phyloP scores from a whole-genome alignment of 1,139 yeast genomes.

The Suhomyces chickasaworum region DNA sequence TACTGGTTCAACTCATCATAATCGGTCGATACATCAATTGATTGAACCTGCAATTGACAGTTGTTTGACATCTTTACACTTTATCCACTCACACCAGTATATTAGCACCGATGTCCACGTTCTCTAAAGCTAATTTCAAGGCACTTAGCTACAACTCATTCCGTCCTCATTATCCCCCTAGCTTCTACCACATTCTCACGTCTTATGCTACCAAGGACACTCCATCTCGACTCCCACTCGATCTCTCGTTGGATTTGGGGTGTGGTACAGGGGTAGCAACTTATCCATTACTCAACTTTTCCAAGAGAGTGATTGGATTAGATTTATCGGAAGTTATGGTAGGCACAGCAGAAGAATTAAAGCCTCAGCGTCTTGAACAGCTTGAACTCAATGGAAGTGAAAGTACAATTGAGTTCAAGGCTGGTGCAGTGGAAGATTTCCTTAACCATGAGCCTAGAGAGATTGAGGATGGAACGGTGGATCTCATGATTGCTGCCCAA shows the following conservation, averaged over 20 bases:
- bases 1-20: background rate
- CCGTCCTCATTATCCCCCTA: constrained; percentile 32
- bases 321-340: constrained; percentile 41
- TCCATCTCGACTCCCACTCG: constrained; percentile 20
- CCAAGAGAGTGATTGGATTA: constrained; percentile 35
- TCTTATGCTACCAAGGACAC: constrained; percentile 26
- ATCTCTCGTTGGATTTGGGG: constrained; percentile 37
- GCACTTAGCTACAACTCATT: constrained; percentile 59
- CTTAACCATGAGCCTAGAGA: constrained; percentile 20
- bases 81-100: background rate
- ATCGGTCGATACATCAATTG: background rate
- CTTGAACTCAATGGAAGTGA: constrained; percentile 31
- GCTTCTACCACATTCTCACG: constrained; percentile 24
- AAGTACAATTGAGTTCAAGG: constrained; percentile 31
- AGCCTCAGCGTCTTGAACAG: constrained; percentile 24
- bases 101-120: constrained; percentile 59
- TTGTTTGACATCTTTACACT: background rate
- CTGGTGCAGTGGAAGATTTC: constrained; percentile 41
- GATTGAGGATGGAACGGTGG: constrained; percentile 26
- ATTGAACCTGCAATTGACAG: background rate
- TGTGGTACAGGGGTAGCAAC: constrained; percentile 48
- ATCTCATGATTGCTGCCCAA: constrained; percentile 48
- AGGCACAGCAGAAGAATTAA: constrained; percentile 35
- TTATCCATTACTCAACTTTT: constrained; percentile 37
- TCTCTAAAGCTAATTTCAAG: constrained; percentile 59